These are phyloP conservation scores for Boechera retrofracta DNA, from an alignment of 345 rosid species.

Conservation along the genomic window DNA sequence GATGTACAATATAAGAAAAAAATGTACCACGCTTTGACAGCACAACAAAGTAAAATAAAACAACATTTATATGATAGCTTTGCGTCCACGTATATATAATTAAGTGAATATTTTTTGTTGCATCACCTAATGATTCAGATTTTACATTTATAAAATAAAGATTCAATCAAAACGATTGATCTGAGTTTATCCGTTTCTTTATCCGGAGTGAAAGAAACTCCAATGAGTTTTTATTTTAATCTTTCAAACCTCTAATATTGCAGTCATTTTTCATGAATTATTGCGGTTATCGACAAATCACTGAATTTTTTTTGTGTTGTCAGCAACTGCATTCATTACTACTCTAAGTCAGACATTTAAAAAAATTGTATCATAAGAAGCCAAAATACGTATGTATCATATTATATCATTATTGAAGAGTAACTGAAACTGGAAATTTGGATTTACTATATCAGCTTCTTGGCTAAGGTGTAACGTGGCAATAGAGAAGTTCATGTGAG, in stretches of 20 bases:
- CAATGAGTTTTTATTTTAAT: neutral
- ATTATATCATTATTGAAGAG: neutral
- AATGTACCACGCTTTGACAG: slow-evolving; percentile 27
- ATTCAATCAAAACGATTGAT: slow-evolving; percentile 22
- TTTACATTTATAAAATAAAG: neutral
- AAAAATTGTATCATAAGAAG: neutral
- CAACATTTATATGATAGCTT: slow-evolving; percentile 18
- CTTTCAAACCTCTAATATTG: neutral
- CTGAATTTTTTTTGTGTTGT: neutral
- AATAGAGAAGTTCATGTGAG: neutral
- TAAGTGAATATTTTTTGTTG: neutral
- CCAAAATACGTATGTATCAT: neutral
- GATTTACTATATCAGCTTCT: slow-evolving; percentile 17
- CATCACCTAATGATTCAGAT: slow-evolving; percentile 9
- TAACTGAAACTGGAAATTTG: neutral
- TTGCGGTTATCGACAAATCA: slow-evolving; percentile 25
- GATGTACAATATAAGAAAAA: neutral
- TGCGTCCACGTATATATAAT: slow-evolving; percentile 29
- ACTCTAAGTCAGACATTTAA: neutral
- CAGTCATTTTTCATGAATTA: slow-evolving; percentile 11
- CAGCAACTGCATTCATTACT: neutral
- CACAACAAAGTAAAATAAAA: slow-evolving; percentile 40
- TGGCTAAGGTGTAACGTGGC: slow-evolving; percentile 31
- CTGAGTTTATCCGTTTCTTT: slow-evolving; percentile 23
- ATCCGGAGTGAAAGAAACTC: neutral